A percentile compares a stretch with the other conserved stretches of the same genome.
phyloP scores from a whole-genome alignment of 1,139 yeast species.

The Yamadazyma sp. region DNA sequence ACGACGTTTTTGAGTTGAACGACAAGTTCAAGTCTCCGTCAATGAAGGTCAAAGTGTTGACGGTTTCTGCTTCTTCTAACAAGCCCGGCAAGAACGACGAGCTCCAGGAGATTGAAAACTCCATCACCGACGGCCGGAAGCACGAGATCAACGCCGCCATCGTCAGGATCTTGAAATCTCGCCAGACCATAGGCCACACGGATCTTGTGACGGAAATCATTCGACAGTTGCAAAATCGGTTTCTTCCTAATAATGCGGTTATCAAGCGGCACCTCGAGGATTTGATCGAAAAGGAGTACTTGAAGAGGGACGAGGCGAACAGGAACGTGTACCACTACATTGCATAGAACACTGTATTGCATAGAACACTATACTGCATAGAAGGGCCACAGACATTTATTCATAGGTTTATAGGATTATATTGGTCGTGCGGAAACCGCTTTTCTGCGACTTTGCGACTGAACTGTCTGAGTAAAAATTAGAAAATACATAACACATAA shows the following conservation, averaged over 20 bases:
- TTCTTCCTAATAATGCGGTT: constrained; percentile 64
- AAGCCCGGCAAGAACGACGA: constrained; percentile 28
- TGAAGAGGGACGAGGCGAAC: constrained; percentile 69
- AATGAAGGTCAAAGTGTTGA: constrained; percentile 72
- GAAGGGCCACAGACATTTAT: too few relatives aligned
- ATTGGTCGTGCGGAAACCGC: too few relatives aligned
- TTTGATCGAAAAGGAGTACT: constrained; percentile 78
- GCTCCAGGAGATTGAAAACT: constrained; percentile 32
- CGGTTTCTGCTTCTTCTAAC: constrained; percentile 50
- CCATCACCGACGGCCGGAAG: constrained; percentile 45
- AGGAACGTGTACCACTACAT: constrained; percentile 68
- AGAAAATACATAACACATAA: too few relatives aligned
- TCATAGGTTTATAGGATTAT: too few relatives aligned
- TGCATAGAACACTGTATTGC: constrained; percentile 34
- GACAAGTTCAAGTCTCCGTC: constrained; percentile 69
- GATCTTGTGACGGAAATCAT: constrained; percentile 68
- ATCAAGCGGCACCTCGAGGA: constrained; percentile 82
- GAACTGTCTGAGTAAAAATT: too few relatives aligned
- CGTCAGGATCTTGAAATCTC: constrained; percentile 82
- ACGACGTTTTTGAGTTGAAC: constrained; percentile 71
- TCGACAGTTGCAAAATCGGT: constrained; percentile 60
- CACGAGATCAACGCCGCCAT: constrained; percentile 83
- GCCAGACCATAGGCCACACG: constrained; percentile 61
- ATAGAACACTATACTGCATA: background rate
- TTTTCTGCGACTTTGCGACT: too few relatives aligned